These are phyloP conservation scores for Monosporascus cannonballus DNA, from an alignment of 2,329 filamentous ascomycete genomes.

Conservation along the genomic window DNA sequence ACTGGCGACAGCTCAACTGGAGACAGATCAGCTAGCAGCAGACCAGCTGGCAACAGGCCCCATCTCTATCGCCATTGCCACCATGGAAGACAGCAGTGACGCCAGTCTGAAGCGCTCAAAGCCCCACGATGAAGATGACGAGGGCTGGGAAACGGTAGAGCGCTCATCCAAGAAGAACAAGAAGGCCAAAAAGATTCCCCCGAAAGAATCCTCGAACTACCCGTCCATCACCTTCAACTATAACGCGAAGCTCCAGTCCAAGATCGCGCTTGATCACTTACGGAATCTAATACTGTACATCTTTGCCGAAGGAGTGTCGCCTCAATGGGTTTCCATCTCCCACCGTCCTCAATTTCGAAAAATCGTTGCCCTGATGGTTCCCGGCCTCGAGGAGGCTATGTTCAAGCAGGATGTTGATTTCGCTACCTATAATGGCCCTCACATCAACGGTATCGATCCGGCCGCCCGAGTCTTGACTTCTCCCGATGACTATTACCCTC, in stretches of 20 bases:
- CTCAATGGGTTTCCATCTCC: constrained; percentile 59
- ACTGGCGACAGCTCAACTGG: neutral
- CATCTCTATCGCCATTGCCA: neutral
- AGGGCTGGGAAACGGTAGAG: constrained; percentile 50
- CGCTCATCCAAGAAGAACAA: constrained; percentile 39
- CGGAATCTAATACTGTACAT: constrained; percentile 61
- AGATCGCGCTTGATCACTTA: constrained; percentile 56
- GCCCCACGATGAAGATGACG: constrained; percentile 37
- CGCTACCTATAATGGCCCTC: constrained; percentile 35
- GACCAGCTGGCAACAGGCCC: neutral
- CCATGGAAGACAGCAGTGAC: constrained; percentile 6
- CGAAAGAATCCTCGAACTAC: constrained; percentile 49
- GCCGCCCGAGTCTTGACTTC: constrained; percentile 33
- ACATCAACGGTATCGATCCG: constrained; percentile 19
- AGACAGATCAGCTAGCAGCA: neutral
- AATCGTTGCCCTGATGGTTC: constrained; percentile 86
- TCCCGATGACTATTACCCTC: constrained; percentile 56
- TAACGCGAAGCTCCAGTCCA: constrained; percentile 52
- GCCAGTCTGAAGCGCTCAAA: constrained; percentile 43
- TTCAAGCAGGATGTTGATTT: constrained; percentile 60
- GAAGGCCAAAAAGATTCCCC: constrained; percentile 57
- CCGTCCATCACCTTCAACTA: constrained; percentile 53
- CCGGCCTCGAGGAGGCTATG: constrained; percentile 85
- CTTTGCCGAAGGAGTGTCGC: constrained; percentile 57
- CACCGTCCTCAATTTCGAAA: constrained; percentile 64